A percentile compares a stretch with the other conserved stretches of the same genome.
These are phyloP conservation scores for Trichophyton simii DNA, from an alignment of 2,329 filamentous ascomycete species.

Conservation along the genomic window DNA sequence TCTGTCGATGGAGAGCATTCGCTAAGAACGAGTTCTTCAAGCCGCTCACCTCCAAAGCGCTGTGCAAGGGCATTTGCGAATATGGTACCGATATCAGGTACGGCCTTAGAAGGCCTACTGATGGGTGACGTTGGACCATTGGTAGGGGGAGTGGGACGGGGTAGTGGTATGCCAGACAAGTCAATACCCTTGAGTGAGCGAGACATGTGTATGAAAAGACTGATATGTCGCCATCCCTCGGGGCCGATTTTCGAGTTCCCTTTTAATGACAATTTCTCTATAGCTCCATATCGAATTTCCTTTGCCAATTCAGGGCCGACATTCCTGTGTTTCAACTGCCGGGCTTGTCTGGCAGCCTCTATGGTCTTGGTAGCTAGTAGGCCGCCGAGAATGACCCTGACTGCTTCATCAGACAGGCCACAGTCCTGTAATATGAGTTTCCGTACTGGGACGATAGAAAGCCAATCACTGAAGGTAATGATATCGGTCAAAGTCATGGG, in stretches of 20 bases:
- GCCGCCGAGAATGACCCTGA: slow-evolving; percentile 75
- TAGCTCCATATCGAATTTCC: slow-evolving; percentile 46
- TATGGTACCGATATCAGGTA: slow-evolving; percentile 48
- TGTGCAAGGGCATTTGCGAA: slow-evolving; percentile 65
- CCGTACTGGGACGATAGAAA: slow-evolving; percentile 82
- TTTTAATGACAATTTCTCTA: slow-evolving; percentile 79
- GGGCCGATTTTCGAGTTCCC: slow-evolving; percentile 73
- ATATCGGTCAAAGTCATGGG: slow-evolving; percentile 73
- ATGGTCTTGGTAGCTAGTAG: slow-evolving; percentile 66
- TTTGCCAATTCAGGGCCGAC: slow-evolving; percentile 25
- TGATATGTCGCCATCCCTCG: slow-evolving; percentile 85
- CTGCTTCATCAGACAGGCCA: slow-evolving; percentile 71
- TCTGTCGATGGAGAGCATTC: slow-evolving; percentile 61
- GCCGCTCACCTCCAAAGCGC: slow-evolving; percentile 58
- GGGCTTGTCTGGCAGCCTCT: slow-evolving; percentile 42
- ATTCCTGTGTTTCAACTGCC: slow-evolving; percentile 12
- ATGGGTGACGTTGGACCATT: slow-evolving; percentile 10
- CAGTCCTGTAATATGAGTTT: slow-evolving; percentile 80
- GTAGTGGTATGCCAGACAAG: slow-evolving; percentile 72
- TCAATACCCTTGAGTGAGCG: slow-evolving; percentile 76
- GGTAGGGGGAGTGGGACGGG: slow-evolving; percentile 27
- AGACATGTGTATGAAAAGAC: slow-evolving; percentile 81
- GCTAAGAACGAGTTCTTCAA: slow-evolving; percentile 74
- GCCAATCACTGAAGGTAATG: slow-evolving; percentile 78
- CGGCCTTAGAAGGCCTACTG: slow-evolving; percentile 17